These are phyloP conservation scores for Laguncularia racemosa DNA, from an alignment of 345 rosid genomes.

Conservation along the genomic window DNA sequence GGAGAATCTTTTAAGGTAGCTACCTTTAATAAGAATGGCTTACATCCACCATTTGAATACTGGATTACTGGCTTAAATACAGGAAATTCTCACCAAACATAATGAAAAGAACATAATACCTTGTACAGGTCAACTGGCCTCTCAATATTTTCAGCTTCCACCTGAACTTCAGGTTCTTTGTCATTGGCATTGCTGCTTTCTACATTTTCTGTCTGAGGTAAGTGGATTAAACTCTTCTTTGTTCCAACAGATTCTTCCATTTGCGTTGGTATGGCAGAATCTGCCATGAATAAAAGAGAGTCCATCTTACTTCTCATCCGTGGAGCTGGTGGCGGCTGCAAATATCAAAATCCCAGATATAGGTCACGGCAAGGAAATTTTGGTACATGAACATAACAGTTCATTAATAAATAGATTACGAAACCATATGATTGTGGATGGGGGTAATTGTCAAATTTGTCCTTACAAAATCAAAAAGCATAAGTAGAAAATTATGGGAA, in stretches of 20 bases:
- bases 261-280: slow-evolving; percentile 43
- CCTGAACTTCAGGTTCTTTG: slow-evolving; percentile 42
- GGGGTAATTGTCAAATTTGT: no score
- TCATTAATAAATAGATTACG: no score
- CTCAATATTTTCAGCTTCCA: slow-evolving; percentile 71
- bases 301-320: slow-evolving; percentile 79
- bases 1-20: no score
- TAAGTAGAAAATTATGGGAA: no score
- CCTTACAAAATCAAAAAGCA: no score
- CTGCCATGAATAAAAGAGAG: slow-evolving; percentile 72
- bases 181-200: slow-evolving; percentile 27
- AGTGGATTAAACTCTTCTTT: slow-evolving; percentile 19
- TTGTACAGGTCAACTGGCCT: slow-evolving; percentile 96
- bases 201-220: slow-evolving; percentile 18
- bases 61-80: no score
- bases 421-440: no score
- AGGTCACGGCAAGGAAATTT: not conserved
- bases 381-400: no score
- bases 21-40: no score
- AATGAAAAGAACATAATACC: slow-evolving; percentile 31
- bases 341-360: slow-evolving; percentile 7
- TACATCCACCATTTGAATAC: no score
- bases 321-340: slow-evolving; percentile 79
- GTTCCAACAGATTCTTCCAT: slow-evolving; percentile 30
- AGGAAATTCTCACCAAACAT: not conserved